Evolutionary conservation across 148 eudicot genomes (phyloP), one percentile per base, ranked within the genome.

Genomic region (Fagopyrum homotropicum): DNA sequence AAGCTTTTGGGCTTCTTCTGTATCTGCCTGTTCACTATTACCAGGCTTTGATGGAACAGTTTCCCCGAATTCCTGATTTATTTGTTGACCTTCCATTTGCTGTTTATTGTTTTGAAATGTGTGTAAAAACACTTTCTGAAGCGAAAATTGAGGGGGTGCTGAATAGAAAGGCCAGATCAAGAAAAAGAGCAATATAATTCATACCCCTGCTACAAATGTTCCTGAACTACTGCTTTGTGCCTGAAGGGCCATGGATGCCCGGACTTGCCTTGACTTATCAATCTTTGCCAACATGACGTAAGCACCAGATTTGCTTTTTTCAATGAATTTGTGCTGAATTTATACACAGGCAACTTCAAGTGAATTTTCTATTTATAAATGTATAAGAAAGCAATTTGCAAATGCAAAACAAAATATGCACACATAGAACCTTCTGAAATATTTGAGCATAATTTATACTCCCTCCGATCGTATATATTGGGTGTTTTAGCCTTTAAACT

Each of bases 241-340:
- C 80, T 92, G 83, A 77, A 81, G 82, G 40, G 83, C 99, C 91
- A 92, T 88, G 45, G 92, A 72, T 52, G 85, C 88, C 83, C 94
- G 89, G 60, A 78, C 78, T 79, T 89, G 83, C 80, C 87, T 89
- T 75, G 99, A 93, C 85, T 90, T 90, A 79, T 90, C 99, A 88
- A 90, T 82, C 85, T 89, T 95, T 7, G 89, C 86, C 60, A 89
- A 70, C 96, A 95, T 89, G 46, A 86, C 75, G 14, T 87, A 88
- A 76, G 99, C 97, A 79, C 86, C 92, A 79, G 75, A 76, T 86
- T 91, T 92, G 89, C 96, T 90, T 81, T 85, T 92, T 75, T 92
- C 99, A 60, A 90, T 92, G 80, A 95, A 92, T 88, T 95, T 95
- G 89, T 95, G 99, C 99, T 95, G 73, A 70, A 72, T 72, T 51